phyloP scores from a whole-genome alignment of 75 land plant genomes.

The Cryptomeria japonica region DNA sequence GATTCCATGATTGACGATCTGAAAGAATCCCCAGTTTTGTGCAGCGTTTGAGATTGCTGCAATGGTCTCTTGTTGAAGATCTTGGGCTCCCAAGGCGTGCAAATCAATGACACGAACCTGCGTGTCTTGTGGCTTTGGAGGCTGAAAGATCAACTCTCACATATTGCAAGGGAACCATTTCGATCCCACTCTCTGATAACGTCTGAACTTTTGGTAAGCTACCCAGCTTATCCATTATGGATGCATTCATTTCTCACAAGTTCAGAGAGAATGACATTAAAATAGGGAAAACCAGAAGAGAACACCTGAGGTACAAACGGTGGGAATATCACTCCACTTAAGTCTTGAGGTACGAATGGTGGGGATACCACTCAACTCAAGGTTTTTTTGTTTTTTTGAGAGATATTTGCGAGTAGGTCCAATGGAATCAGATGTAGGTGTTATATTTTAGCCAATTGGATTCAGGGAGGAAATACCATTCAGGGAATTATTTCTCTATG shows the following conservation, averaged over 20 bases:
- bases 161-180: background rate
- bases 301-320: no score
- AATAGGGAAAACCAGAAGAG: no score
- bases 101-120: conserved; percentile 1
- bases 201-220: background rate
- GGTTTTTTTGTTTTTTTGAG: no score
- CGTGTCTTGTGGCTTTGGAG: no score
- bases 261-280: background rate
- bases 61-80: background rate
- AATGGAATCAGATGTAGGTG: no score
- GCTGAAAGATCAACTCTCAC: background rate
- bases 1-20: conserved; percentile 1
- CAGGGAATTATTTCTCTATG: no score
- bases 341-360: no score
- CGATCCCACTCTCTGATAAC: conserved; percentile 4
- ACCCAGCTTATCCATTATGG: background rate
- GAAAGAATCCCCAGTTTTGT: background rate
- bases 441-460: no score
- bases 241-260: background rate
- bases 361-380: no score
- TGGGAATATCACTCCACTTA: no score
- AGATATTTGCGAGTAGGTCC: no score
- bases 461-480: no score
- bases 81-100: background rate
- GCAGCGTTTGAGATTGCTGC: background rate